Conservation (phyloP, 225 moss, liverwort and hornwort genomes). For the Anthoceros angustus region DNA sequence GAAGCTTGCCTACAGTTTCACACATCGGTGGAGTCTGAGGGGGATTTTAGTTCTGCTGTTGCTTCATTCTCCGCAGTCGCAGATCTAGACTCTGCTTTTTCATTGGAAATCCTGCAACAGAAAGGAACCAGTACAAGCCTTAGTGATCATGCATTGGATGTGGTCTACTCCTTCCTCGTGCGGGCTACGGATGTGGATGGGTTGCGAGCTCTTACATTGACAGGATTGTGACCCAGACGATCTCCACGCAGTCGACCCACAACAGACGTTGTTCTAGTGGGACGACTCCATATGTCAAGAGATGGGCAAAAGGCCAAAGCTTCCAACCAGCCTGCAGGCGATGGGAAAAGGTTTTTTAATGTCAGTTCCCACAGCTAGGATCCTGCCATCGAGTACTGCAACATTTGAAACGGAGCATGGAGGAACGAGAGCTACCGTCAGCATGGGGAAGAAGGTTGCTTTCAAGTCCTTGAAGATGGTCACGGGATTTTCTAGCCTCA, state of each 20-base stretch:
- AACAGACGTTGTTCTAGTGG: slow-evolving; percentile 37
- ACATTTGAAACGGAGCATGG: too few relatives aligned
- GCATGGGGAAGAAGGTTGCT: slow-evolving; percentile 8
- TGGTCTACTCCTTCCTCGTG: background rate
- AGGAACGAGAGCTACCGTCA: background rate
- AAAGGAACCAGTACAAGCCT: background rate
- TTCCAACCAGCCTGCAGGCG: slow-evolving; percentile 8
- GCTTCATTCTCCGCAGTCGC: background rate
- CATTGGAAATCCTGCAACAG: slow-evolving; percentile 1
- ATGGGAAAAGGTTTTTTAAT: background rate
- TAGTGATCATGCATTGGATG: background rate
- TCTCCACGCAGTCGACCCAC: slow-evolving; percentile 46
- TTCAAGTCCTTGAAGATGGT: slow-evolving; percentile 5
- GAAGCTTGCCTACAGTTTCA: too few relatives aligned
- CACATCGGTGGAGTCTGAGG: too few relatives aligned
- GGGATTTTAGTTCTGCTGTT: background rate
- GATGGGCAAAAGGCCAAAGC: slow-evolving; percentile 40
- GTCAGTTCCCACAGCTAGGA: background rate
- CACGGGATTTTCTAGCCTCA: slow-evolving; percentile 5
- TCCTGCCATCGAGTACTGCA: too few relatives aligned
- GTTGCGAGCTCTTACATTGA: slow-evolving; percentile 15
- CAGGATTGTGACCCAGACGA: slow-evolving; percentile 32
- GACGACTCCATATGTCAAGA: slow-evolving; percentile 27
- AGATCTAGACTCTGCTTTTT: background rate
- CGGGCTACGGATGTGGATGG: background rate